Base-by-base conservation (phyloP, 768 basidiomycete genomes). In the Amanita exitialis region DNA sequence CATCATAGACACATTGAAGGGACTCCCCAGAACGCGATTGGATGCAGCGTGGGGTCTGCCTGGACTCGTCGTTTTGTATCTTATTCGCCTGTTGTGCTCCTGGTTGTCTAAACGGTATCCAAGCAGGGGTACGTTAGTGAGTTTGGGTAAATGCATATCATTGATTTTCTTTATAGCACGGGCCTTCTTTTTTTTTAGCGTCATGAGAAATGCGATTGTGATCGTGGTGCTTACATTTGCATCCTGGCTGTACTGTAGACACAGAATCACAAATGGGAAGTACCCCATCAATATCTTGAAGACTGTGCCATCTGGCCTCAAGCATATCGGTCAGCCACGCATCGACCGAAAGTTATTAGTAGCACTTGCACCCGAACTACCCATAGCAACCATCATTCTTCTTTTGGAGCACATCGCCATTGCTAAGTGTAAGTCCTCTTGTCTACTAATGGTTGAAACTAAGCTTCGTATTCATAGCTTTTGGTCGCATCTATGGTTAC, bases 351-450 rank as follows among this genome's bases (percentile, higher is more conserved):
- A 67, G 9, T 73, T 95, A 20, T 63, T 95, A 27, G 52, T 60
- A 0, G 90, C 89, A 0, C 70, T 98, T 50, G 85, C 76, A 1
- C 70, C 82, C 5, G 75, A 95, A 51, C 64, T 98, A 2, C 89
- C 90, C 2, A 79, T 91, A 4, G 83, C 90, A 16, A 91, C 89
- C 0, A 90, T 95, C 57, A 86, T 95, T 60, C 74, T 97, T 42
- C 73, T 97, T 12, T 72, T 97, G 46, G 95, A 97, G 65, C 96
- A 99, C 68, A 97, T 98, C 53, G 87, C 94, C 27, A 99, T 99
- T 57, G 80, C 89, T n/a, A 95, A 93, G 68, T 89, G 89, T 86
- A 63, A 61, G 79, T 66, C 6, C 52, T 6, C 57, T 27, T n/a
- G 25, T 32, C 30, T 3, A 23, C 37, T 4, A 6, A 15, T 15